Conservation (phyloP, 225 moss, liverwort and hornwort species). For the Takakia lepidozioides region DNA sequence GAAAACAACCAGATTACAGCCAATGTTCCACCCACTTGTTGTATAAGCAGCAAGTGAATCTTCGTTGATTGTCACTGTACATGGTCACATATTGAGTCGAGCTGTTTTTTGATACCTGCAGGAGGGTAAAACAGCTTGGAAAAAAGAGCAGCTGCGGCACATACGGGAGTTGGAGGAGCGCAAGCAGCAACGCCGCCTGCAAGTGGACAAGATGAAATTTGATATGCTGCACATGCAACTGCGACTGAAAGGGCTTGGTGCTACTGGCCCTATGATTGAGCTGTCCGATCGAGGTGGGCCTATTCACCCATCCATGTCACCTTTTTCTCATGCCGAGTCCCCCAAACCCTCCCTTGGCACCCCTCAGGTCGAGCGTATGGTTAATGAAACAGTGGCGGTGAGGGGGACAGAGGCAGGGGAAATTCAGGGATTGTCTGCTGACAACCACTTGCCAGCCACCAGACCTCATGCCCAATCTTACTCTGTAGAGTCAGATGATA, state of each 20-base stretch:
- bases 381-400: conserved; percentile 16
- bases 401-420: conserved; percentile 10
- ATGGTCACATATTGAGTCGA: no score
- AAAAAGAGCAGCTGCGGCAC: conserved; percentile 32
- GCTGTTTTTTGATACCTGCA: no score
- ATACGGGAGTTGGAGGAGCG: conserved; percentile 31
- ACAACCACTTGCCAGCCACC: conserved; percentile 6
- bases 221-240: conserved; percentile 44
- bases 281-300: conserved; percentile 12
- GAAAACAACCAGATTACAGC: no score
- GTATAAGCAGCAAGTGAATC: no score
- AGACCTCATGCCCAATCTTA: neutral
- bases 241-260: conserved; percentile 19
- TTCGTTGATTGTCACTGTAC: no score
- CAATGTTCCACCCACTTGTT: no score
- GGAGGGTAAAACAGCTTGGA: conserved; percentile 43
- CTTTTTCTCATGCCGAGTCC: conserved; percentile 8
- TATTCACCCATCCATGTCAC: conserved; percentile 6
- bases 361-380: conserved; percentile 24
- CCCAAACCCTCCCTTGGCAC: conserved; percentile 7
- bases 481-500: conserved; percentile 5
- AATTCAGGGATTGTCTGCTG: conserved; percentile 11
- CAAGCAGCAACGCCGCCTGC: conserved; percentile 24
- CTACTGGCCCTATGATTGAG: conserved; percentile 13
- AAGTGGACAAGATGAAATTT: conserved; percentile 42